phyloP scores from a whole-genome alignment of 2,329 filamentous ascomycete genomes.

The Talaromyces verruculosus region DNA sequence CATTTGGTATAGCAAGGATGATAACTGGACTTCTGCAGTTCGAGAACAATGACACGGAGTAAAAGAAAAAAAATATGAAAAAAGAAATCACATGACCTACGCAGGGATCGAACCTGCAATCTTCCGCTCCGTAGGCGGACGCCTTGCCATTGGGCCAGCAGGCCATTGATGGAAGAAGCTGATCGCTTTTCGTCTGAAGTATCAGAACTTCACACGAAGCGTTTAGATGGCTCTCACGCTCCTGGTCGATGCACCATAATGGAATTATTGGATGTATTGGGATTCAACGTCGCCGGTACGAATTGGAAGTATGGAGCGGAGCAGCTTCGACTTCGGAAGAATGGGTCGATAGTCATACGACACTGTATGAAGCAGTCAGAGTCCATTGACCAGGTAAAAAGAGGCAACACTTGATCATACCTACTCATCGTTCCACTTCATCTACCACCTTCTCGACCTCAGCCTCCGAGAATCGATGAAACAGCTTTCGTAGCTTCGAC shows the following conservation, averaged over 20 bases:
- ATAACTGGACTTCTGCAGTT: not conserved
- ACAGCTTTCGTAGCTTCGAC: slow-evolving; percentile 61
- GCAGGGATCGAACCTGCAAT: slow-evolving; percentile 17
- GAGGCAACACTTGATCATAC: not conserved
- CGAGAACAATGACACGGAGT: not conserved
- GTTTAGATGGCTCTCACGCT: not conserved
- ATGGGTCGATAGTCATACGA: not conserved
- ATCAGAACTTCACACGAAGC: not conserved
- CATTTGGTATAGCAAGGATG: not conserved
- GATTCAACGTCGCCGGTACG: not conserved
- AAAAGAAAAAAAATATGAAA: not conserved
- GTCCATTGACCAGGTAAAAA: not conserved
- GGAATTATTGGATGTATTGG: not conserved
- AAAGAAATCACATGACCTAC: slow-evolving; percentile 6
- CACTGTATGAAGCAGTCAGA: not conserved
- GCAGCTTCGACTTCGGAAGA: not conserved
- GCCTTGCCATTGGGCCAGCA: slow-evolving; percentile 23
- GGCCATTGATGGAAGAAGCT: not conserved
- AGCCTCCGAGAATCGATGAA: slow-evolving; percentile 61
- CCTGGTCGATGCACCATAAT: not conserved
- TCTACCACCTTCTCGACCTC: slow-evolving; percentile 58
- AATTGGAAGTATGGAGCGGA: not conserved
- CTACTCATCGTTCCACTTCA: slow-evolving; percentile 40
- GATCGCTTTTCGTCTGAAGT: not conserved
- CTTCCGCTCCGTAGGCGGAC: slow-evolving; percentile 22